A percentile compares a stretch with the other conserved stretches of the same genome.
phyloP scores from a whole-genome alignment of 352 stramenopile genomes.

The Globisporangium parvum region DNA sequence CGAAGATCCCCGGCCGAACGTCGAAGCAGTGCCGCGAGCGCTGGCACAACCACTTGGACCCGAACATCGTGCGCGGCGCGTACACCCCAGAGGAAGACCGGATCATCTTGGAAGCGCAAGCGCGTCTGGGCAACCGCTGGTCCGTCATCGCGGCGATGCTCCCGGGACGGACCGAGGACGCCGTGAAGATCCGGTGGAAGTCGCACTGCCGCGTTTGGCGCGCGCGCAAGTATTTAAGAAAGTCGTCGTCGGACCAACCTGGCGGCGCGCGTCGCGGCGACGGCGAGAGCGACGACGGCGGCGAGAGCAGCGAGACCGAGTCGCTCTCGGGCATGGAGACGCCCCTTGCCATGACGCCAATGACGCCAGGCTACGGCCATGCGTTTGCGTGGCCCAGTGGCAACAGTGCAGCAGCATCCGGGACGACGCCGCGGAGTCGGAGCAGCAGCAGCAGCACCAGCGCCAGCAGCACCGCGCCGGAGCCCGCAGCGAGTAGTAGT shows the following conservation, averaged over 20 bases:
- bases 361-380: constrained; percentile 12
- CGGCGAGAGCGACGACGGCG: neutral
- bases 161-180: constrained; percentile 83
- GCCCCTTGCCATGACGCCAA: constrained; percentile 14
- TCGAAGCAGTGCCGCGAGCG: constrained; percentile 89
- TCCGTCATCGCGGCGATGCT: constrained; percentile 88
- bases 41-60: constrained; percentile 89
- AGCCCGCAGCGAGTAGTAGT: too few relatives aligned
- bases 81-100: constrained; percentile 88
- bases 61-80: constrained; percentile 81
- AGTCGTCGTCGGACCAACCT: constrained; percentile 22
- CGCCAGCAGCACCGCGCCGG: too few relatives aligned
- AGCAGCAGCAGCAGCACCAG: neutral
- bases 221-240: constrained; percentile 76
- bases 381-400: constrained; percentile 9
- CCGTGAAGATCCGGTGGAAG: constrained; percentile 92
- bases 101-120: constrained; percentile 83
- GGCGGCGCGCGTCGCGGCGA: neutral
- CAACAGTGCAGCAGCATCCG: constrained; percentile 1
- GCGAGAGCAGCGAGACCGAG: constrained; percentile 11
- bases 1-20: constrained; percentile 79
- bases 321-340: constrained; percentile 17
- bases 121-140: constrained; percentile 84
- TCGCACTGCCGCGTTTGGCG: constrained; percentile 81
- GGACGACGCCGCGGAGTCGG: neutral